These are phyloP conservation scores for Corymbia calophylla DNA, from an alignment of 441 rosid genomes.

Conservation along the genomic window DNA sequence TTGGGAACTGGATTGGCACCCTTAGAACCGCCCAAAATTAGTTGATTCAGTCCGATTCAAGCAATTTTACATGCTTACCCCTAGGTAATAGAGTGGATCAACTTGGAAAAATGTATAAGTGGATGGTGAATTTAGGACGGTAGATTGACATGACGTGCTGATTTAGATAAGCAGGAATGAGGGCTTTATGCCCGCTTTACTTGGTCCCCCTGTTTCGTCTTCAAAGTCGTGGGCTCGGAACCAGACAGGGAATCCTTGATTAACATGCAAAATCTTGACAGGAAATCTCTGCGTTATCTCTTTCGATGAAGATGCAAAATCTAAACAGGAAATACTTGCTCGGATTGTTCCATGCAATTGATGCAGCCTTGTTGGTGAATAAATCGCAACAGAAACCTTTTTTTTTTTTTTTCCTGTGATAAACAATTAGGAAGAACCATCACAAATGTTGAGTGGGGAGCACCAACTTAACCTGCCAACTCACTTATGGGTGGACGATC, in stretches of 20 bases:
- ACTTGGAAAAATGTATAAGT: background rate
- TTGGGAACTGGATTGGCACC: background rate
- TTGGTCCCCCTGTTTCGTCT: background rate
- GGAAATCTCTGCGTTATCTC: background rate
- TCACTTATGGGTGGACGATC: conserved; percentile 94
- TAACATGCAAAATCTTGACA: background rate
- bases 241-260: background rate
- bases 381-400: background rate
- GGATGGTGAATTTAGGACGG: background rate
- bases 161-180: background rate
- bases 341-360: background rate
- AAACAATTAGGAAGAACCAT: background rate
- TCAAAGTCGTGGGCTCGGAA: background rate
- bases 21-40: background rate
- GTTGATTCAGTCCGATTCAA: background rate
- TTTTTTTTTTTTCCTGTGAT: background rate
- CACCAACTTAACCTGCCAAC: conserved; percentile 44
- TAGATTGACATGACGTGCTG: background rate
- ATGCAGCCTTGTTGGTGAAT: background rate
- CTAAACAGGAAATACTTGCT: background rate
- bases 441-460: background rate
- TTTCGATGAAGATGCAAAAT: background rate
- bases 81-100: background rate
- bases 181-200: background rate
- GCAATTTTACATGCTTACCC: background rate